Evolutionary conservation across 306 rosid genomes (phyloP), one percentile per base, ranked within the genome.

Genomic region (Prunus mume): DNA sequence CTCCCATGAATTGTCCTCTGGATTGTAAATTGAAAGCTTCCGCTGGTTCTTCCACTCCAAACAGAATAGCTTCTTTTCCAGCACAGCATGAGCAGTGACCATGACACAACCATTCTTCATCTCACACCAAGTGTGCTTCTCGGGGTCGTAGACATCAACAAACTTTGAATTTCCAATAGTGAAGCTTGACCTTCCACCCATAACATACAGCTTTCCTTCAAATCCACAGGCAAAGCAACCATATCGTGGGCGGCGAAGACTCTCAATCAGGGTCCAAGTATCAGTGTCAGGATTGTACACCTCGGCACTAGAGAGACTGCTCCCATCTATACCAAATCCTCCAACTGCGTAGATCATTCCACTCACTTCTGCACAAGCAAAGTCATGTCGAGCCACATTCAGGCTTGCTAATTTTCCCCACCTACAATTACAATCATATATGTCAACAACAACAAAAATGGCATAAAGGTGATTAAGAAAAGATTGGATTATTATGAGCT

Each of bases 31-130:
- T 14, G 97, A 83, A 9, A 95, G 84, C 80, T 88, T 95, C 69
- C 99, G 68, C 85, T 95, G 97, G 82, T 95, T 88, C 89, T 89
- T 95, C 99, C 99, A 95, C 86, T 95, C 99, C 93, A 85, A 86
- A 68, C 99, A 95, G 83, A 92, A 95, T 71, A 95, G 83, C 77
- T 87, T 92, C 85, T 89, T 88, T 56, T 78, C 96, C 6, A 95
- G 68, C 51, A 89, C 93, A 66, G 98, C 98, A 20, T 92, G 90
- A 64, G 98, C 93, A 55, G 97, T 95, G 78, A 95, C 98, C 99
- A 95, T 95, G 25, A 95, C 97, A 74, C 99, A 95, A 28, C 98
- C 99, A 27, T 95, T 92, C 81, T 95, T 95, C 93, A 89, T 92
- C 91, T 95, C 92, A 45, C 87, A 56, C 99, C 99, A 95, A 5